Percentiles rank a stretch among this genome's conserved stretches.
phyloP scores from a whole-genome alignment of 2,329 filamentous ascomycete genomes.

The Ilyonectria sp. region DNA sequence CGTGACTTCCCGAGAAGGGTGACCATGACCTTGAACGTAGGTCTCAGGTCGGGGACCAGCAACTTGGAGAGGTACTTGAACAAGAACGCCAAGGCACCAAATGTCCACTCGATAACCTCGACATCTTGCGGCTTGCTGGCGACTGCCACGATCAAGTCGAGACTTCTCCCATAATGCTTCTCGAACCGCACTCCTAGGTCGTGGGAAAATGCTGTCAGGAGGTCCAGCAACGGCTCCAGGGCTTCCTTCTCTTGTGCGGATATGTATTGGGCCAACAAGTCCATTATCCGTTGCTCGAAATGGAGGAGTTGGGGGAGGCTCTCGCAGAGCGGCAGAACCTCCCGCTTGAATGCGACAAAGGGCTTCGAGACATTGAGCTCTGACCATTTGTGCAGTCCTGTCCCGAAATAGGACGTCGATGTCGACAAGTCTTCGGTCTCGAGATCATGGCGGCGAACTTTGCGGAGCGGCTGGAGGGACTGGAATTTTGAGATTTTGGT shows the following conservation, averaged over 20 bases:
- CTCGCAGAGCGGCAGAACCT: constrained; percentile 85
- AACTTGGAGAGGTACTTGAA: constrained; percentile 97
- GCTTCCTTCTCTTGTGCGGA: constrained; percentile 83
- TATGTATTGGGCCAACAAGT: constrained; percentile 82
- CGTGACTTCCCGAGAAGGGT: constrained; percentile 86
- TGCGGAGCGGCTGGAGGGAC: constrained; percentile 90
- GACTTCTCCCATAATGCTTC: constrained; percentile 84
- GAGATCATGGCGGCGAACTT: constrained; percentile 87
- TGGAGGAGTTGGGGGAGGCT: constrained; percentile 93
- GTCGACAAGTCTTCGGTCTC: constrained; percentile 83
- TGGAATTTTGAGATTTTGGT: constrained; percentile 92
- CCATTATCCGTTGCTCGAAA: constrained; percentile 89
- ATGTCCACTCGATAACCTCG: constrained; percentile 98
- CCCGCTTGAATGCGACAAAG: constrained; percentile 83
- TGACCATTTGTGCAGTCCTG: constrained; percentile 87
- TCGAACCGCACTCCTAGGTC: constrained; percentile 91
- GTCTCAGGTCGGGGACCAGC: constrained; percentile 86
- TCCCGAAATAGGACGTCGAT: constrained; percentile 89
- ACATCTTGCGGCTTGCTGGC: constrained; percentile 84
- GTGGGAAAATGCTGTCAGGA: constrained; percentile 95
- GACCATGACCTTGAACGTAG: constrained; percentile 86
- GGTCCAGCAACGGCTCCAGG: constrained; percentile 87
- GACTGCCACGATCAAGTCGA: constrained; percentile 83
- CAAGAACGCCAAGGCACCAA: constrained; percentile 92
- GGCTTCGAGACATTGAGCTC: constrained; percentile 91